Evolutionary conservation across 2,329 filamentous ascomycete genomes (phyloP).

Genomic region (Aspergillus hortae): DNA sequence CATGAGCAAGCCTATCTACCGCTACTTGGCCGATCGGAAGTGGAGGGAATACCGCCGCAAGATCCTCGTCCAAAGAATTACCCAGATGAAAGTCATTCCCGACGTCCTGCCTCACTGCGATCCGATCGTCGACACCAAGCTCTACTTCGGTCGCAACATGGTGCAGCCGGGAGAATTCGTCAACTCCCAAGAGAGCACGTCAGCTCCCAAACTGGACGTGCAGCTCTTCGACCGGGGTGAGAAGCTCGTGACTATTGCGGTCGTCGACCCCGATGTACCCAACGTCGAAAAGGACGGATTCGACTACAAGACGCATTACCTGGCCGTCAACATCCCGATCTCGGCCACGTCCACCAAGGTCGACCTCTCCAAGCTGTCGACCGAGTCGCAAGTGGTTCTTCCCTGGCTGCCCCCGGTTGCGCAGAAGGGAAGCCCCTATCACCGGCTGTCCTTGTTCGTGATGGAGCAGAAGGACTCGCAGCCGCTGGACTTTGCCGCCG

Average conservation of each 20-base stretch:
- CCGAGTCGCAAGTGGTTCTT: conserved; percentile 63
- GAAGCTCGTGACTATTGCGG: conserved; percentile 76
- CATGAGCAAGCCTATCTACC: conserved; percentile 95
- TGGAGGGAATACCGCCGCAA: conserved; percentile 81
- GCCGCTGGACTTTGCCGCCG: conserved; percentile 55
- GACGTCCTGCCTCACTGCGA: conserved; percentile 81
- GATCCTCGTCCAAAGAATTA: conserved; percentile 78
- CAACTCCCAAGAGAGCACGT: conserved; percentile 68
- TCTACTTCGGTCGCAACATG: conserved; percentile 71
- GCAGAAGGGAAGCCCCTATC: conserved; percentile 87
- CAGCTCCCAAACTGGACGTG: conserved; percentile 70
- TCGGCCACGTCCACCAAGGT: conserved; percentile 59
- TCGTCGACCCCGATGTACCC: conserved; percentile 89
- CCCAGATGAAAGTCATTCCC: conserved; percentile 81
- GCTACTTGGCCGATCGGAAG: conserved; percentile 78
- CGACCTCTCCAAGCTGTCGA: conserved; percentile 60
- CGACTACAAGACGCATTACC: conserved; percentile 77
- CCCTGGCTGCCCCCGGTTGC: conserved; percentile 84
- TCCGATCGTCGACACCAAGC: conserved; percentile 72
- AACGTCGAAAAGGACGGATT: conserved; percentile 72
- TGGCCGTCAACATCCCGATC: conserved; percentile 71
- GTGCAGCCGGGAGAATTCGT: conserved; percentile 76
- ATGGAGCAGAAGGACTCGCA: conserved; percentile 70
- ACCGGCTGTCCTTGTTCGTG: conserved; percentile 79
- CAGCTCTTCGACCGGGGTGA: conserved; percentile 81